Evolutionary conservation across 768 basidiomycete species (phyloP), one percentile per base, ranked within the genome.

Genomic region (Pleurotus platypus): DNA sequence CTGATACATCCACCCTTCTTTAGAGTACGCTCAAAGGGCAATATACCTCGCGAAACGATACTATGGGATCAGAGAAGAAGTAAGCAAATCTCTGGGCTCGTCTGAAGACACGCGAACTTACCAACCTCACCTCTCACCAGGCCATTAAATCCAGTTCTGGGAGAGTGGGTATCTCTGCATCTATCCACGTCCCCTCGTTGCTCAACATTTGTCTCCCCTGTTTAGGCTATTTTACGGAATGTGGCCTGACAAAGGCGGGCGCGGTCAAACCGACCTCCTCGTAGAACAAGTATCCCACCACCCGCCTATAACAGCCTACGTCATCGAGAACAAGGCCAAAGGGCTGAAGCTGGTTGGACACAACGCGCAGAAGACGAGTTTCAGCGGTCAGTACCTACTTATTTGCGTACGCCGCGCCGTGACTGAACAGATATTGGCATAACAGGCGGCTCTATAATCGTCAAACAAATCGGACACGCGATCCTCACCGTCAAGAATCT

Each of bases 231-330:
- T 98, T 72, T 94, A 92, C 60, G 94, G 94, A 38, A 71, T 77
- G 58, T 98, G 94, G 94, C 90, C 94, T 2, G 84, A 89, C 68
- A 69, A 74, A 49, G 75, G 80, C 58, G 83, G 82, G 3, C 85
- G 89, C 38, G 94, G 93, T n/a, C 77, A 85, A 68, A 95, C 92
- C 2, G 78, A 80, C 40, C 81, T 98, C 27, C 82, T 90, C 40
- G 93, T 95, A 3, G 94, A 98, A 72, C 94, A 98, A 67, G 96
- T 98, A 47, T 98, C 96, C 18, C 96, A 99, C 67, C 96, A 99
- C 67, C 89, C 90, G 1, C 89, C 90, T 6, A 87, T 92, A 64
- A 92, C 91, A 43, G 92, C 87, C 20, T 96, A 94, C 72, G 80
- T 84, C 69, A 92, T 98, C 63, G 83, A 86, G 73, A 98, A 98